A percentile compares a stretch with the other conserved stretches of the same genome.
Evolutionary conservation across 176 grass and related monocot genomes (phyloP).

Genomic region (Ananas comosus): DNA sequence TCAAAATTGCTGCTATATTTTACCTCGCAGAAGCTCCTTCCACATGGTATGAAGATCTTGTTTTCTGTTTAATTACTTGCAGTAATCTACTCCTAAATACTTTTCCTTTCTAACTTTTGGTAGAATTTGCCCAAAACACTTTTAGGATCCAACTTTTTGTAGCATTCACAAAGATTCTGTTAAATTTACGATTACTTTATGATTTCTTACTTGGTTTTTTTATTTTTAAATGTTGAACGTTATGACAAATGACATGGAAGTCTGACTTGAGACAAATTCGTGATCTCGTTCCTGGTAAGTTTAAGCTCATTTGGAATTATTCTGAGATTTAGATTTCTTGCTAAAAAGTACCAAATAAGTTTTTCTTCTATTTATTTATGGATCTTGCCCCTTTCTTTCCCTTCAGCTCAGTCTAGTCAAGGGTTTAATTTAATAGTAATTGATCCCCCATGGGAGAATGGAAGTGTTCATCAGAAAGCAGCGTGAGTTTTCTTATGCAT

Average conservation of each 20-base stretch:
- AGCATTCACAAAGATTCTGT: background rate
- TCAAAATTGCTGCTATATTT: conserved; percentile 41
- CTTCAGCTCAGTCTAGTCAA: conserved; percentile 34
- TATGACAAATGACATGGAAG: conserved; percentile 44
- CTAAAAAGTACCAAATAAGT: conserved; percentile 10
- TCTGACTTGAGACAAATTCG: conserved; percentile 54
- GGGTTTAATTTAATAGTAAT: conserved; percentile 90
- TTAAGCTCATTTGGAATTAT: background rate
- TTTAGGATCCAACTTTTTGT: background rate
- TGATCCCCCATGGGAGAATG: conserved; percentile 95
- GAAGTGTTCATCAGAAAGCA: conserved; percentile 76
- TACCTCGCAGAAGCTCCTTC: conserved; percentile 64
- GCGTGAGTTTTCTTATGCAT: conserved; percentile 32
- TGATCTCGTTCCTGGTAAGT: conserved; percentile 68
- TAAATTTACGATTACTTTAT: background rate
- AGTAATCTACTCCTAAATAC: too few relatives aligned
- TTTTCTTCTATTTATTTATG: conserved; percentile 5
- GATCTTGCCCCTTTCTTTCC: conserved; percentile 2
- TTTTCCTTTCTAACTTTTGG: too few relatives aligned
- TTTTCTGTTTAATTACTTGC: conserved; percentile 13
- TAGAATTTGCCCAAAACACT: too few relatives aligned
- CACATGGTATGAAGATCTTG: conserved; percentile 49
- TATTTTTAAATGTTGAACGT: conserved; percentile 26
- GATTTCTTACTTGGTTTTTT: background rate
- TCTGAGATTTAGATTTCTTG: background rate